phyloP scores from a whole-genome alignment of 73 alveolate species.

The Durusdinium trenchii region DNA sequence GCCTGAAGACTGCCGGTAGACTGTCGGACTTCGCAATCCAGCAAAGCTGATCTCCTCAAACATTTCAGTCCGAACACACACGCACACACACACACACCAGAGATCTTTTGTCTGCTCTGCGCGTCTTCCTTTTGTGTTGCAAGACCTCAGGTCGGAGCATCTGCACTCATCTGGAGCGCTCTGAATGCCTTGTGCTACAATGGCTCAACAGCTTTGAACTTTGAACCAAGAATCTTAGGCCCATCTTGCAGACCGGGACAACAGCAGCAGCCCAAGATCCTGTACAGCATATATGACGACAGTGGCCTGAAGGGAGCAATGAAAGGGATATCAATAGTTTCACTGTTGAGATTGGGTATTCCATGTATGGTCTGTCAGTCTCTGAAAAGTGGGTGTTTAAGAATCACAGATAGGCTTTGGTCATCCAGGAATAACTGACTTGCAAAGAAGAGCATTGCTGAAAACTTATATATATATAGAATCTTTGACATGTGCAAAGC shows the following conservation, averaged over 20 bases:
- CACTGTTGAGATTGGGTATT: neutral
- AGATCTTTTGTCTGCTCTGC: too few relatives aligned
- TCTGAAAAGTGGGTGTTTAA: too few relatives aligned
- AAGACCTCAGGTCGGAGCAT: too few relatives aligned
- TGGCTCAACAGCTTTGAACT: too few relatives aligned
- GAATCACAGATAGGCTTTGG: neutral
- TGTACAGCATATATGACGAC: slow-evolving; percentile 2
- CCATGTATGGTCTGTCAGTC: neutral
- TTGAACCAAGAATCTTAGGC: neutral
- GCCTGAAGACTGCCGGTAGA: neutral
- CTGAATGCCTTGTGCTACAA: too few relatives aligned
- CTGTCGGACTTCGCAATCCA: neutral
- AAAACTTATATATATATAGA: too few relatives aligned
- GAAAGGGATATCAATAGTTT: neutral
- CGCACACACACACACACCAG: too few relatives aligned
- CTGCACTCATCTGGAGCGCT: too few relatives aligned
- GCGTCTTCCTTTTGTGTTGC: too few relatives aligned
- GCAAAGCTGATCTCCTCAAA: too few relatives aligned
- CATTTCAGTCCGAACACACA: too few relatives aligned
- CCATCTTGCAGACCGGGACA: slow-evolving; percentile 27
- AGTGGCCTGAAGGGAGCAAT: neutral
- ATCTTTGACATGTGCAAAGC: neutral
- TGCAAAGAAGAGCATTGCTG: neutral
- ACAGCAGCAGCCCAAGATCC: neutral
- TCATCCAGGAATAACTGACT: neutral